phyloP scores from a whole-genome alignment of 495 filamentous ascomycete genomes.

The Diplogelasinospora grovesii region DNA sequence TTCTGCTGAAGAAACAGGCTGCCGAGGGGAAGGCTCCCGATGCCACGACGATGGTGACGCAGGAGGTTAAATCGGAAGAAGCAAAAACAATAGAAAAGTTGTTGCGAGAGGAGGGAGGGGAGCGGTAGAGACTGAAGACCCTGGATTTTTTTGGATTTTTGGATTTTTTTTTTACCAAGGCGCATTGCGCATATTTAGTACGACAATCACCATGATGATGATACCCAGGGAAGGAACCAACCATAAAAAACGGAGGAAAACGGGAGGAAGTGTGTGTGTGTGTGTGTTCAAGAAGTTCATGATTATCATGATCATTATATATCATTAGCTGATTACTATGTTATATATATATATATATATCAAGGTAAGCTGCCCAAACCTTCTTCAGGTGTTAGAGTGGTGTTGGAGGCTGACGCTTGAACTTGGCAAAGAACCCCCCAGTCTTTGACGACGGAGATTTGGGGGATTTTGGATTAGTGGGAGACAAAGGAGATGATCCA shows the following conservation, averaged over 20 bases:
- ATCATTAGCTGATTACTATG: not conserved
- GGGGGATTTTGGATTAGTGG: no score
- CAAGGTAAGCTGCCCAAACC: not conserved
- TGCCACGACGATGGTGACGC: constrained; percentile 15
- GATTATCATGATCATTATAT: not conserved
- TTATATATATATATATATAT: not conserved
- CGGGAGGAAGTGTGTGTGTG: not conserved
- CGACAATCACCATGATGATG: not conserved
- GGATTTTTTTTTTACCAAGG: no score
- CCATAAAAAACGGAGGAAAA: not conserved
- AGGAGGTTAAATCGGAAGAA: constrained; percentile 28
- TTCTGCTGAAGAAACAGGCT: constrained; percentile 20
- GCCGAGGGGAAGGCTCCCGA: constrained; percentile 2
- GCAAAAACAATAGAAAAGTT: constrained; percentile 28
- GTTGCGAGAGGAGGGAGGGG: constrained; percentile 24
- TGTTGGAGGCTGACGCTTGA: constrained; percentile 11
- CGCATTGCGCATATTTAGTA: no score
- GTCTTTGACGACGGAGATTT: not conserved
- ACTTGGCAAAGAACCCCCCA: constrained; percentile 21
- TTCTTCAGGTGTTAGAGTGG: not conserved
- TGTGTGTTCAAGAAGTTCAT: not conserved
- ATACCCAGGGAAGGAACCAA: no score
- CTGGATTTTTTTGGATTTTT: not conserved
- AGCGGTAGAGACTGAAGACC: constrained; percentile 1
- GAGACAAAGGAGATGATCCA: no score